Base-by-base conservation (phyloP, 345 rosid genomes). In the Abelmoschus esculentus region DNA sequence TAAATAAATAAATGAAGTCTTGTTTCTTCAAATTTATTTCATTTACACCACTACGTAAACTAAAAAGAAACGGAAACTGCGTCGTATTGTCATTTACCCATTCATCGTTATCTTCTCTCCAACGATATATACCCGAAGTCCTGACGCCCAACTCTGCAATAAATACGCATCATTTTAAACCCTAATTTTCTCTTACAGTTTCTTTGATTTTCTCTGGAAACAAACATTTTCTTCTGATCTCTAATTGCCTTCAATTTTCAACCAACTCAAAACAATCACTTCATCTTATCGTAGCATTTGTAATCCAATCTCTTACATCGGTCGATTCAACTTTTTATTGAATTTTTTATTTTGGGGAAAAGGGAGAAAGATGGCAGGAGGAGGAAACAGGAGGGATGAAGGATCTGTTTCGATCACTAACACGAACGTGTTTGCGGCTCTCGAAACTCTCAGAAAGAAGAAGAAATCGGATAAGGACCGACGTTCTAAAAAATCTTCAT, bases 361-460 rank as follows among this genome's bases (percentile, higher is more conserved):
- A 36, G 70, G 57, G 74, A 75, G 66, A 71, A 36, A 7, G 64
- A 76, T 83, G 79, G 84, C 76, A 75, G 83, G 75, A 58, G 90
- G 84, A 55, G 83, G 84, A 65, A 79, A 79, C 80, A 82, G 74
- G 80, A 80, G 83, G 77, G 85, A 73, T 11, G 87, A 83, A 5
- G 90, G 84, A 69, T 82, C 87, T 72, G 67, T 79, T 61, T 77
- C 73, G 73, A 83, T 82, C 42, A 85, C 79, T 79, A 86, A 73
- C 67, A 82, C 79, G 15, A 86, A 86, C 61, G 86, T 82, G 79
- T 86, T 86, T 65, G 87, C 87, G 2, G 90, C 90, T 49, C 75
- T 85, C 72, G 85, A 76, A 19, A 83, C 81, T 75, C 78, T 83
- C 13, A 79, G 81, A 77, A 83, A 79, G 82, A 86, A 83, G 80